Percentiles rank a stretch among this genome's conserved stretches.
These are phyloP conservation scores for Beauveria pseudobassiana DNA, from an alignment of 2,329 filamentous ascomycete genomes.

Conservation along the genomic window DNA sequence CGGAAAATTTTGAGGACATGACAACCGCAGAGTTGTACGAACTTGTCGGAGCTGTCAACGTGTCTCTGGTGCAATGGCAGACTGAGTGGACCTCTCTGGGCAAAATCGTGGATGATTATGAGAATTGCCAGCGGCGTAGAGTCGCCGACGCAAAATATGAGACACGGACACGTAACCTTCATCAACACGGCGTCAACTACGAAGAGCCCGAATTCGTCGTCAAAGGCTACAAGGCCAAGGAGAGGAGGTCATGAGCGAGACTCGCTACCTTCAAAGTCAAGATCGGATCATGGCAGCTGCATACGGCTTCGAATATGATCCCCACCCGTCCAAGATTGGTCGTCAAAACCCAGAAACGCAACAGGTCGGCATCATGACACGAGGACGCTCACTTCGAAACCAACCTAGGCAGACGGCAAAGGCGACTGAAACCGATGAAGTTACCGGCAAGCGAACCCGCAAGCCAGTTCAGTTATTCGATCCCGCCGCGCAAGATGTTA, in stretches of 20 bases:
- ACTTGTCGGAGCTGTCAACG: conserved; percentile 36
- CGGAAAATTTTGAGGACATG: conserved; percentile 45
- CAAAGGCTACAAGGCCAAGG: conserved; percentile 44
- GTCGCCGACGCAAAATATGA: conserved; percentile 41
- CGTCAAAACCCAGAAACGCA: conserved; percentile 52
- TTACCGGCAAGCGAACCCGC: conserved; percentile 46
- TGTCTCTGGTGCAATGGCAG: conserved; percentile 44
- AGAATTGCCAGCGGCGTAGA: conserved; percentile 46
- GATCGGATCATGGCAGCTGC: conserved; percentile 51
- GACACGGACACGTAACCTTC: conserved; percentile 34
- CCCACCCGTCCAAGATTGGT: conserved; percentile 49
- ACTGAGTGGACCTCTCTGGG: conserved; percentile 44
- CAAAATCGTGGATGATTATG: conserved; percentile 48
- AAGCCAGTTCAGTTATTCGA: conserved; percentile 45
- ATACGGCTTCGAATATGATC: conserved; percentile 56
- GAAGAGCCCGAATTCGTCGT: conserved; percentile 46
- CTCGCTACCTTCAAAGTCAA: conserved; percentile 42
- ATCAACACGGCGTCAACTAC: conserved; percentile 34
- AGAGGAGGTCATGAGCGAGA: conserved; percentile 36
- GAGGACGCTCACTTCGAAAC: conserved; percentile 46
- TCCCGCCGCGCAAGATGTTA: conserved; percentile 41
- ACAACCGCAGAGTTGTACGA: conserved; percentile 37
- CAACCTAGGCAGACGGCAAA: conserved; percentile 51
- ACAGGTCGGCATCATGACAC: conserved; percentile 41
- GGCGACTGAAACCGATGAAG: conserved; percentile 46